phyloP scores from a whole-genome alignment of 805 yeast species.

The Candida vartiovaarae region DNA sequence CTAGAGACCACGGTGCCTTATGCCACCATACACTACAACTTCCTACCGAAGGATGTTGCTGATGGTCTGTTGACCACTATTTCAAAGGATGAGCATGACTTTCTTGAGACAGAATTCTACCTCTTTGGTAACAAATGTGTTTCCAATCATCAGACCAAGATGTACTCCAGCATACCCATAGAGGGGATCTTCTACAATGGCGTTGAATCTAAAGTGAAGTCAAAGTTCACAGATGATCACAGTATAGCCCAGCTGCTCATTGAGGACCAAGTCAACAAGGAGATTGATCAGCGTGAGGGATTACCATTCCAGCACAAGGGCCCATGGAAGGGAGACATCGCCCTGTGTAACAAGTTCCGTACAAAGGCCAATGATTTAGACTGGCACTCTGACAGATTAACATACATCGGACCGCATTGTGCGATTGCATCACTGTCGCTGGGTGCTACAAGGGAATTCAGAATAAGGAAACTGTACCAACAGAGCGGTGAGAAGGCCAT shows the following conservation, averaged over 20 bases:
- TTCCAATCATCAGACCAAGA: constrained; percentile 47
- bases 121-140: constrained; percentile 55
- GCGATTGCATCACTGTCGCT: constrained; percentile 59
- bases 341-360: constrained; percentile 51
- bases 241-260: constrained; percentile 31
- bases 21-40: constrained; percentile 40
- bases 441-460: constrained; percentile 65
- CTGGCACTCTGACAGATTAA: constrained; percentile 72
- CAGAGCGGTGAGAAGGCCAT: constrained; percentile 14
- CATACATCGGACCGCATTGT: constrained; percentile 67
- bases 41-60: constrained; percentile 46
- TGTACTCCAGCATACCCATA: constrained; percentile 24
- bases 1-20: constrained; percentile 45
- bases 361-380: constrained; percentile 47
- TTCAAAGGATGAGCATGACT: constrained; percentile 32
- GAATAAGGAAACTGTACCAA: constrained; percentile 40
- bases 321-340: constrained; percentile 46
- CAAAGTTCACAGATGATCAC: constrained; percentile 35
- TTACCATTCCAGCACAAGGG: constrained; percentile 32
- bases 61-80: constrained; percentile 36
- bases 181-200: constrained; percentile 36
- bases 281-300: constrained; percentile 24
- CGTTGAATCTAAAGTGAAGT: constrained; percentile 16
- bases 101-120: constrained; percentile 42
- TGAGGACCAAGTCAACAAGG: constrained; percentile 34